phyloP scores from a whole-genome alignment of 192 early-diverging fungal genomes.

The Backusella morwellensis region DNA sequence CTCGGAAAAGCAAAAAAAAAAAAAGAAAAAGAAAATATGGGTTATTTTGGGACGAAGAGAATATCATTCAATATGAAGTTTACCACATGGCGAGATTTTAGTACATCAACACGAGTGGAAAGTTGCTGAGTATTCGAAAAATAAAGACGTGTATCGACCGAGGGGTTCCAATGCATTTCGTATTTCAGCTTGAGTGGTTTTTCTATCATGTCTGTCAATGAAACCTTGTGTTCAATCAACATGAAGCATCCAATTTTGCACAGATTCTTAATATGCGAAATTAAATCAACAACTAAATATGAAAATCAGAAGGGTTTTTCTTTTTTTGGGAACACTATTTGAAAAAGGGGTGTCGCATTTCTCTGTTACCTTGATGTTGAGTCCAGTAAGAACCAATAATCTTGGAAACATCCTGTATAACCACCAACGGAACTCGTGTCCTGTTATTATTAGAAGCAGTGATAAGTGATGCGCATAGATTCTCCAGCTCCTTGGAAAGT shows the following conservation, averaged over 20 bases:
- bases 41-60: neutral
- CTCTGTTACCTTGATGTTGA: neutral
- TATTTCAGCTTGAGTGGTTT: neutral
- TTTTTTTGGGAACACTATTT: neutral
- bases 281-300: neutral
- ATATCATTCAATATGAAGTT: neutral
- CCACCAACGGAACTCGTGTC: neutral
- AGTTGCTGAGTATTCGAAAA: neutral
- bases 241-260: neutral
- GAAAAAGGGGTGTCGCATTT: neutral
- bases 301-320: neutral
- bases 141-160: neutral
- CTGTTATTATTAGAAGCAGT: neutral
- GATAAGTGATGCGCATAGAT: neutral
- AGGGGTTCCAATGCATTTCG: neutral
- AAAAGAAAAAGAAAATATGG: neutral
- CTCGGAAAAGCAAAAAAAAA: neutral
- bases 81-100: neutral
- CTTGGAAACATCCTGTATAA: neutral
- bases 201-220: neutral
- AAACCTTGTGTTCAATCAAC: neutral
- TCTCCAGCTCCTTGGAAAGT: neutral
- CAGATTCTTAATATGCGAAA: neutral
- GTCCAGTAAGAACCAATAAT: neutral
- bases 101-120: neutral